Percentiles rank a stretch among this genome's conserved stretches.
Conservation (phyloP, 331 rosid genomes). For the Rhamnella rubrinervis region DNA sequence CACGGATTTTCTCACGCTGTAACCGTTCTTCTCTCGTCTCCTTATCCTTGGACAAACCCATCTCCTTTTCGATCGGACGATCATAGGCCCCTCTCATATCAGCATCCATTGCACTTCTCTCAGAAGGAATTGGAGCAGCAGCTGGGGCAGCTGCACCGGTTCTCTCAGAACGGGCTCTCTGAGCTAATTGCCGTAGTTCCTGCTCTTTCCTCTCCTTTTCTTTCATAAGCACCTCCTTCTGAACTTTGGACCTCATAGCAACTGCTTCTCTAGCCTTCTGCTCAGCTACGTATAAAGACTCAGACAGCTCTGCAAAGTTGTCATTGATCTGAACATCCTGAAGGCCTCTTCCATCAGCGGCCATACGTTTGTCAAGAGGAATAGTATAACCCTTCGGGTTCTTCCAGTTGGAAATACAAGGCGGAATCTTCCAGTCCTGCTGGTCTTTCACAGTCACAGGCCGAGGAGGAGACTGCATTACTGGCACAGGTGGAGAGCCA, state of each 20-base stretch:
- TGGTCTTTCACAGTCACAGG: slow-evolving; percentile 89
- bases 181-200: slow-evolving; percentile 76
- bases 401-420: slow-evolving; percentile 93
- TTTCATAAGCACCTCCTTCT: slow-evolving; percentile 69
- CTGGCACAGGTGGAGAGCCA: slow-evolving; percentile 88
- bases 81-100: slow-evolving; percentile 57
- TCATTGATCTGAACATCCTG: slow-evolving; percentile 87
- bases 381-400: slow-evolving; percentile 88
- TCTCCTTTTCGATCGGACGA: slow-evolving; percentile 54
- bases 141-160: slow-evolving; percentile 60
- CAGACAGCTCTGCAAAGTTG: slow-evolving; percentile 76
- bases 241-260: slow-evolving; percentile 83
- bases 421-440: slow-evolving; percentile 96
- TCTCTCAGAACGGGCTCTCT: slow-evolving; percentile 73
- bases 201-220: slow-evolving; percentile 85
- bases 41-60: slow-evolving; percentile 39
- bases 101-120: slow-evolving; percentile 41
- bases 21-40: slow-evolving; percentile 61
- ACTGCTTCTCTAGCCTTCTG: slow-evolving; percentile 94
- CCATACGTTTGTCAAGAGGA: slow-evolving; percentile 86
- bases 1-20: slow-evolving; percentile 76
- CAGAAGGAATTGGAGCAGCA: slow-evolving; percentile 33
- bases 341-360: slow-evolving; percentile 87
- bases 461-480: slow-evolving; percentile 89
- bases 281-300: slow-evolving; percentile 78